Conservation (phyloP, 2,329 filamentous ascomycete species). For the Diatrype stigma region DNA sequence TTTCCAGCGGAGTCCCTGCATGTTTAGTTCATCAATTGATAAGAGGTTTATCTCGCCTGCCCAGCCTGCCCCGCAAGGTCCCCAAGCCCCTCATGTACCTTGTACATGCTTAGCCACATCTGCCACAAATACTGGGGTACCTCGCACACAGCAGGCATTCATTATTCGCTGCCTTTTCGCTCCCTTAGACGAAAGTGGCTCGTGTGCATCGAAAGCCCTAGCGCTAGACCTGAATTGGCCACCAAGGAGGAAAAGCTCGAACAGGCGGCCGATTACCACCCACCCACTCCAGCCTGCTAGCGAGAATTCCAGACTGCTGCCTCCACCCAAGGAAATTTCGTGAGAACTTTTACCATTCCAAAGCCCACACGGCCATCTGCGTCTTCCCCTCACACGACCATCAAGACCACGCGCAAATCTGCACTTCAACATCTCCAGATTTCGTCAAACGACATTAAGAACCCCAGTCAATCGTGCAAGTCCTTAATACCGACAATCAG, state of each 20-base stretch:
- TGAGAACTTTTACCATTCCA: slow-evolving; percentile 35
- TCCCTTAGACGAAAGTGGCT: background rate
- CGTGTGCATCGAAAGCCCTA: background rate
- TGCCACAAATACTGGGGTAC: background rate
- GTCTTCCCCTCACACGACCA: slow-evolving; percentile 30
- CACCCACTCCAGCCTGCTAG: background rate
- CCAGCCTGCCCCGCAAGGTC: no score
- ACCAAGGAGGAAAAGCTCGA: background rate
- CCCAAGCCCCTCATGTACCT: background rate
- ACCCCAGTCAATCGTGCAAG: slow-evolving; percentile 40
- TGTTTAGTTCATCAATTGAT: background rate
- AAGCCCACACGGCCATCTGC: slow-evolving; percentile 42
- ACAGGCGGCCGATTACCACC: background rate
- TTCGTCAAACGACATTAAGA: slow-evolving; percentile 45
- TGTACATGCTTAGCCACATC: background rate
- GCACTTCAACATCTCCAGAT: slow-evolving; percentile 43
- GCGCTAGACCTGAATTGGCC: background rate
- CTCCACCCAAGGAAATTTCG: background rate
- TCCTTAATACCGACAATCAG: slow-evolving; percentile 43
- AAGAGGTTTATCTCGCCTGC: background rate
- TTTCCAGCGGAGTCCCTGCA: background rate
- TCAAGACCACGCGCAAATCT: slow-evolving; percentile 47
- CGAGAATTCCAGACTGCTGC: background rate
- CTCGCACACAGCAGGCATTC: background rate
- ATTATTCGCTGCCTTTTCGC: background rate